A percentile compares a stretch with the other conserved stretches of the same genome.
These are phyloP conservation scores for Hordeum marinum DNA, from an alignment of 176 grass and related monocot genomes.

Conservation along the genomic window DNA sequence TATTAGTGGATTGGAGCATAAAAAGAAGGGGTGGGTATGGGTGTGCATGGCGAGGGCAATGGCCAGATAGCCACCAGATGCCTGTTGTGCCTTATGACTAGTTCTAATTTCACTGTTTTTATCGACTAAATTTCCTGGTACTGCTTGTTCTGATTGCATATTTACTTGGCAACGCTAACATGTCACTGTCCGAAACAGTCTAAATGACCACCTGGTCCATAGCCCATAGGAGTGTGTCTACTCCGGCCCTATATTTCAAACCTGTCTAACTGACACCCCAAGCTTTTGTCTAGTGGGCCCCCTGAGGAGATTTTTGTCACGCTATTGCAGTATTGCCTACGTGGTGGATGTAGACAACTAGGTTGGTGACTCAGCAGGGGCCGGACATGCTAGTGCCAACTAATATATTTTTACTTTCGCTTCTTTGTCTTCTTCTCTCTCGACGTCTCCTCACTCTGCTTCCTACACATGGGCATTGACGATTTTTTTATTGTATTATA, in stretches of 20 bases:
- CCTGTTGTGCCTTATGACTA: neutral
- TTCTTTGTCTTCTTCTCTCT: neutral
- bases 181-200: neutral
- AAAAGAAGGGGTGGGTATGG: neutral
- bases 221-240: neutral
- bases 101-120: neutral
- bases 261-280: neutral
- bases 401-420: neutral
- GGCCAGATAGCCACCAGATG: neutral
- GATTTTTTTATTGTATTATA: neutral
- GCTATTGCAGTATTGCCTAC: neutral
- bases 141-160: neutral
- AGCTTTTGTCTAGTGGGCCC: neutral
- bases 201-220: neutral
- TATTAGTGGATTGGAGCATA: neutral
- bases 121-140: neutral
- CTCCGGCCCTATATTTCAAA: neutral
- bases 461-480: neutral
- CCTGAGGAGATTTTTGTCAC: neutral
- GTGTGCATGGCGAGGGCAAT: neutral
- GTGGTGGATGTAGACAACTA: neutral
- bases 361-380: neutral
- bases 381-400: neutral
- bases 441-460: neutral
- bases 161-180: neutral